A percentile compares a stretch with the other conserved stretches of the same genome.
These are phyloP conservation scores for Phytopythium ostracodes DNA, from an alignment of 352 stramenopile species.

Conservation along the genomic window DNA sequence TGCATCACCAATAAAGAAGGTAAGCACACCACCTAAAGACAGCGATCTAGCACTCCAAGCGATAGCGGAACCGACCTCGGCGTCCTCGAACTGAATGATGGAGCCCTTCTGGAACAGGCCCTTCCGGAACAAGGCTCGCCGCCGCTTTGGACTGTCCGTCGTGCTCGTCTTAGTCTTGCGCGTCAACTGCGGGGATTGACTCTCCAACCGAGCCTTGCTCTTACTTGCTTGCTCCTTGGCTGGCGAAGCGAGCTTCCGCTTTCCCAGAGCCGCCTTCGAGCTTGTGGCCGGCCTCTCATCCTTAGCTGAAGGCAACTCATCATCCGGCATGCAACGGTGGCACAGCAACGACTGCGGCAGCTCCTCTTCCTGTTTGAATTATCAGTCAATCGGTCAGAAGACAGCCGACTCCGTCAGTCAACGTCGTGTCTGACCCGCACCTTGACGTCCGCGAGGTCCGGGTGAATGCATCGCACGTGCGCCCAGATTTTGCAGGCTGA, in stretches of 20 bases:
- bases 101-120: conserved; percentile 56
- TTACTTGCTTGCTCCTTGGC: conserved; percentile 15
- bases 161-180: not conserved
- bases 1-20: conserved; percentile 12
- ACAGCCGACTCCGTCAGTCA: not conserved
- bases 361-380: conserved; percentile 22
- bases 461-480: conserved; percentile 66
- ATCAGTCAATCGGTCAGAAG: not conserved
- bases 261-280: conserved; percentile 12
- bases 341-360: conserved; percentile 51
- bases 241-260: conserved; percentile 21
- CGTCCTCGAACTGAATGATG: conserved; percentile 61
- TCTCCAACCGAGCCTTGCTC: conserved; percentile 8
- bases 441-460: conserved; percentile 24
- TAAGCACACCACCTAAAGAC: no score
- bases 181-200: not conserved
- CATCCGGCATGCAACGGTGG: conserved; percentile 38
- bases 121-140: conserved; percentile 24
- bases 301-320: no score
- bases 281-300: conserved; percentile 3
- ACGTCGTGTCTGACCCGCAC: conserved; percentile 11
- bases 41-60: not conserved
- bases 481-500: conserved; percentile 75
- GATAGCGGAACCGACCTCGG: conserved; percentile 30
- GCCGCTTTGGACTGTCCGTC: conserved; percentile 18